Base-by-base conservation (phyloP, 1,139 yeast genomes). In the Protomyces arabidopsidicola region DNA sequence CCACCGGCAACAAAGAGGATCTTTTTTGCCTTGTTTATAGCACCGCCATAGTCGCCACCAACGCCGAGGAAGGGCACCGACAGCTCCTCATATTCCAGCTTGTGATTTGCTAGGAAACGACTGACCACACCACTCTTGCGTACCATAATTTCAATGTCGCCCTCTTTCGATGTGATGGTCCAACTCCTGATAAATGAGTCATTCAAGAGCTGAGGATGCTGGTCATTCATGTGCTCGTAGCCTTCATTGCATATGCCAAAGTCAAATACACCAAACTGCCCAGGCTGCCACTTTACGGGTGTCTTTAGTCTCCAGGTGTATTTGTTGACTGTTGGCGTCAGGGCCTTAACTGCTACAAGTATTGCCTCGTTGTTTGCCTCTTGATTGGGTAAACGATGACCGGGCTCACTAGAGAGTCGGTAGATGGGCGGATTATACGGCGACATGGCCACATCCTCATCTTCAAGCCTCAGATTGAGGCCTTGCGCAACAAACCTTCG, bases 321-420 rank as follows among this genome's bases (percentile, higher is more conserved):
- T 18, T 20, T n/a, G 22, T n/a, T 42, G 22, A 42, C 18, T 5
- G 48, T 42, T 10, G 48, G 24, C 48, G 48, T 16, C 20, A 42
- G 12, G 3, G 24, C 14, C 27, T 12, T 6, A 2, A 16, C 22
- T n/a, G 16, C 24, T 12, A 42, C 2, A 12, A 42, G 12, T 9
- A 24, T 42, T 18, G 48, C 48, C 9, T n/a, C 5, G 22, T 18
- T 16, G 5, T 6, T 18, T 2, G 24, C 8, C 22, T 42, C 48
- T 10, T n/a, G 24, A 10, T 18, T 18, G 24, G 71, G 70, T 56
- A 50, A 34, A 20, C 36, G 36, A 12, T 36, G 42, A 14, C 42
- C 42, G 16, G 42, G 42, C 16, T 36, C 42, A 3, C 42, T 36
- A 14, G 42, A 12, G 18, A 36, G 42, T 36, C 16, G 14, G 16